These are phyloP conservation scores for Achlya hypogyna DNA, from an alignment of 352 stramenopile genomes.

Conservation along the genomic window DNA sequence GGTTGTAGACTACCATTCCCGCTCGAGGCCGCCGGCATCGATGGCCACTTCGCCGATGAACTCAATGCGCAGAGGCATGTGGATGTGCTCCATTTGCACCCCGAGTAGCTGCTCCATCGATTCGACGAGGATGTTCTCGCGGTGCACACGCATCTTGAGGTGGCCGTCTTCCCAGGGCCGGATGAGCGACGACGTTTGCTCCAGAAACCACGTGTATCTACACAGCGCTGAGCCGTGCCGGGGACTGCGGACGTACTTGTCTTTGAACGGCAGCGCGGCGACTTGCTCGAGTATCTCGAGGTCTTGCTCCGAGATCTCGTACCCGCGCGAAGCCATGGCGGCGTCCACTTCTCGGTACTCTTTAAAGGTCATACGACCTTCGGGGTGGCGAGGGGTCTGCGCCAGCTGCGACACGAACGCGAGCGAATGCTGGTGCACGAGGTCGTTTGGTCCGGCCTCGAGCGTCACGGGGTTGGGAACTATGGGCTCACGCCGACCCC, in stretches of 20 bases:
- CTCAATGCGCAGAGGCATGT: conserved; percentile 81
- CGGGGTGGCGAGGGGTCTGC: conserved; percentile 66
- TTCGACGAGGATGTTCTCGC: conserved; percentile 76
- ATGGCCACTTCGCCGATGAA: conserved; percentile 85
- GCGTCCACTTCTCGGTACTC: conserved; percentile 82
- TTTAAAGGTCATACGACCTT: conserved; percentile 83
- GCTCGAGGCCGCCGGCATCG: conserved; percentile 81
- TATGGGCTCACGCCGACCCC: conserved; percentile 55
- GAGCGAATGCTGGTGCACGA: conserved; percentile 72
- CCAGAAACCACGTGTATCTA: conserved; percentile 69
- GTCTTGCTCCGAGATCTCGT: conserved; percentile 83
- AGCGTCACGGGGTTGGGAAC: background rate
- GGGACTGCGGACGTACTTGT: conserved; percentile 32
- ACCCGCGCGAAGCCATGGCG: conserved; percentile 69
- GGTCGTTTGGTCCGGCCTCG: conserved; percentile 32
- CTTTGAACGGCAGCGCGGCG: conserved; percentile 73
- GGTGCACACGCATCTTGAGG: conserved; percentile 78
- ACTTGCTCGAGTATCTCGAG: conserved; percentile 81
- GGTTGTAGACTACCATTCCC: conserved; percentile 54
- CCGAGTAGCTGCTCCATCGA: conserved; percentile 77
- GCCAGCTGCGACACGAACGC: conserved; percentile 80
- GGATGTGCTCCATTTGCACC: conserved; percentile 80
- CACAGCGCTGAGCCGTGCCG: background rate
- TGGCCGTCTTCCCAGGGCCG: conserved; percentile 79
- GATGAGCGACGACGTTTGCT: conserved; percentile 74